These are phyloP conservation scores for Aaosphaeria arxii DNA, from an alignment of 2,329 filamentous ascomycete genomes.

Conservation along the genomic window DNA sequence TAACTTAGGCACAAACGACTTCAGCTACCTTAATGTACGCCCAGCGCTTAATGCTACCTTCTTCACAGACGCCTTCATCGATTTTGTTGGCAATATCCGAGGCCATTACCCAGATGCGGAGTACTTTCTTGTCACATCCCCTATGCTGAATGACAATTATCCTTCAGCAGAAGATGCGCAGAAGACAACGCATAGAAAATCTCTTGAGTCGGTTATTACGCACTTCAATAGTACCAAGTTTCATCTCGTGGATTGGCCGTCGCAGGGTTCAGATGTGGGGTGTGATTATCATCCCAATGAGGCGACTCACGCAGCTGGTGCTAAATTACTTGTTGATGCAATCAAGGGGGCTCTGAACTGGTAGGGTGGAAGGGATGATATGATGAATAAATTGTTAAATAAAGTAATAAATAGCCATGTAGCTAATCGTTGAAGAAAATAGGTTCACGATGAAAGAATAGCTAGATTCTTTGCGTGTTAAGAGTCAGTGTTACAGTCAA, in stretches of 20 bases:
- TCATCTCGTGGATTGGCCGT: slow-evolving; percentile 43
- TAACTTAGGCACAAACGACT: slow-evolving; percentile 47
- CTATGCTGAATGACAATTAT: slow-evolving; percentile 41
- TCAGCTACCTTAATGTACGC: slow-evolving; percentile 24
- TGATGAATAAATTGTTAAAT: too few relatives aligned
- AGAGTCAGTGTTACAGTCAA: too few relatives aligned
- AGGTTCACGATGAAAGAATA: too few relatives aligned
- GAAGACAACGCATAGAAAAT: slow-evolving; percentile 36
- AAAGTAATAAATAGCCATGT: too few relatives aligned
- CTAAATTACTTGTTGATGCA: slow-evolving; percentile 18
- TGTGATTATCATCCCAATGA: slow-evolving; percentile 46
- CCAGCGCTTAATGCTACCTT: not conserved
- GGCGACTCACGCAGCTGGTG: slow-evolving; percentile 35
- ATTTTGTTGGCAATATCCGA: slow-evolving; percentile 34
- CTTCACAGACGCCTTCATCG: not conserved
- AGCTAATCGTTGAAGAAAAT: too few relatives aligned
- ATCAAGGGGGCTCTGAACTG: slow-evolving; percentile 1
- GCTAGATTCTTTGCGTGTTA: too few relatives aligned
- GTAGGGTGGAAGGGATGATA: not conserved
- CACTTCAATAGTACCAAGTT: slow-evolving; percentile 28
- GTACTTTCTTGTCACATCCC: slow-evolving; percentile 42
- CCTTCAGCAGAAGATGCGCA: slow-evolving; percentile 37
- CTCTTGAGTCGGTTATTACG: slow-evolving; percentile 33
- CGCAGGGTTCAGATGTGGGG: slow-evolving; percentile 40
- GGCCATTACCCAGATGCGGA: slow-evolving; percentile 35